Evolutionary conservation across 495 filamentous ascomycete genomes (phyloP).

Genomic region (Neohortaea acidophila): DNA sequence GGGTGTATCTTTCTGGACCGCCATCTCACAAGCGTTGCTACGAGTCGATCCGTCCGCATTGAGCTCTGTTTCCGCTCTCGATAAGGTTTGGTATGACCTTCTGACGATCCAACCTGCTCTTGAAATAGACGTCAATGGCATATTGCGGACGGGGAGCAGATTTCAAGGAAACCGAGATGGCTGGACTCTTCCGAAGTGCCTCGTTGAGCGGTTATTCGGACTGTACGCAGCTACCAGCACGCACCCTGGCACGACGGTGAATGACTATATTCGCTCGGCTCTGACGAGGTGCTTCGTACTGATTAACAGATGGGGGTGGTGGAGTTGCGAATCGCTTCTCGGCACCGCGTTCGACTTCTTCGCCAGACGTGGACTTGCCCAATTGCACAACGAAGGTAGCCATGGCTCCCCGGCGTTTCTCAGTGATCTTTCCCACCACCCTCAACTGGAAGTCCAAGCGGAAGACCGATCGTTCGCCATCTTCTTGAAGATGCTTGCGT

Average conservation of each 20-base stretch:
- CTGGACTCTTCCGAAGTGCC: conserved; percentile 52
- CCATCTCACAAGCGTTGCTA: conserved; percentile 35
- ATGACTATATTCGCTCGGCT: conserved; percentile 60
- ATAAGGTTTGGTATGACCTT: conserved; percentile 55
- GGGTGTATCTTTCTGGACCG: conserved; percentile 41
- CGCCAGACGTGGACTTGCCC: conserved; percentile 53
- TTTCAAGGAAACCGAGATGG: conserved; percentile 44
- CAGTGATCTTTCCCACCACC: conserved; percentile 48
- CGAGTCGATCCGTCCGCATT: background rate
- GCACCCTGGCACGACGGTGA: conserved; percentile 49
- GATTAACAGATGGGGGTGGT: conserved; percentile 74
- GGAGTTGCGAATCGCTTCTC: conserved; percentile 60
- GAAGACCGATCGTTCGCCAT: conserved; percentile 85
- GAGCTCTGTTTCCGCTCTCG: conserved; percentile 30
- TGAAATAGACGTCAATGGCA: conserved; percentile 57
- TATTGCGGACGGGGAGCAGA: conserved; percentile 41
- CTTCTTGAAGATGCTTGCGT: conserved; percentile 70
- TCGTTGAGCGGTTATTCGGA: conserved; percentile 48
- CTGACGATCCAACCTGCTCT: conserved; percentile 61
- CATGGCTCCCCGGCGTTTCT: conserved; percentile 66
- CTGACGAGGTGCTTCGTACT: conserved; percentile 66
- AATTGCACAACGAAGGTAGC: conserved; percentile 62
- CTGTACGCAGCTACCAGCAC: conserved; percentile 43
- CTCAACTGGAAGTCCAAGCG: conserved; percentile 42
- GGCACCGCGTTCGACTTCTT: conserved; percentile 84